Evolutionary conservation across 2,329 filamentous ascomycete species (phyloP).

Genomic region (Colletotrichum acutatum): DNA sequence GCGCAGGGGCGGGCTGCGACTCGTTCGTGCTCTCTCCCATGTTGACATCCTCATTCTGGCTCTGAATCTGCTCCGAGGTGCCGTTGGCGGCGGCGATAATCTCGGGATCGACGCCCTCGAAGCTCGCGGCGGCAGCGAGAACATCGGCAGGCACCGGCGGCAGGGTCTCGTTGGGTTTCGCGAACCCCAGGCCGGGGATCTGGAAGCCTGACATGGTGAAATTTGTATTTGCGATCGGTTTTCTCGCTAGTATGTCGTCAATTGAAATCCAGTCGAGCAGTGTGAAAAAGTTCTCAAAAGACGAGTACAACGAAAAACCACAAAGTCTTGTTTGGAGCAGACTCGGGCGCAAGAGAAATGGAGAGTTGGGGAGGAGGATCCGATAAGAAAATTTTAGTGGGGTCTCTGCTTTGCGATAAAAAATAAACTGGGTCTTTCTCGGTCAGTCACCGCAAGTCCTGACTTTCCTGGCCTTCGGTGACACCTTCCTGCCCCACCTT

Average conservation of each 20-base stretch:
- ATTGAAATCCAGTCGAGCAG: too few relatives aligned
- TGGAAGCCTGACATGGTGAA: constrained; percentile 53
- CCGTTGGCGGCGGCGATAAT: neutral
- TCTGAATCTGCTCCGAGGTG: neutral
- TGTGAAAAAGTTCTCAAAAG: neutral
- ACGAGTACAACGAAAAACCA: neutral
- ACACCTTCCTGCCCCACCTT: neutral
- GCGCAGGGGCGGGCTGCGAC: neutral
- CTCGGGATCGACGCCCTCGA: constrained; percentile 19
- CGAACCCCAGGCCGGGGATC: constrained; percentile 56
- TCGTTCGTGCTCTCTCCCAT: constrained; percentile 19
- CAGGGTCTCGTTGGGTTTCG: constrained; percentile 54
- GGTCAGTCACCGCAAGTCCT: neutral
- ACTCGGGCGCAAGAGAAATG: constrained; percentile 28
- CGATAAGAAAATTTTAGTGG: constrained; percentile 32
- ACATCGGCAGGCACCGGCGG: constrained; percentile 50
- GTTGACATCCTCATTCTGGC: constrained; percentile 14
- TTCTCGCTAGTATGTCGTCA: too few relatives aligned
- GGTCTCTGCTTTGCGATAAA: constrained; percentile 13
- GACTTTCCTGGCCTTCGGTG: neutral
- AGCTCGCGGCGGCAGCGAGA: constrained; percentile 43
- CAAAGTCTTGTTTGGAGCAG: neutral
- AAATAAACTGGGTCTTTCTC: constrained; percentile 2
- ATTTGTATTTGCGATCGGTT: neutral
- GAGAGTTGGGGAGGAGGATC: neutral